Conservation (phyloP, 495 filamentous ascomycete genomes). For the Penicillium tannophilum region DNA sequence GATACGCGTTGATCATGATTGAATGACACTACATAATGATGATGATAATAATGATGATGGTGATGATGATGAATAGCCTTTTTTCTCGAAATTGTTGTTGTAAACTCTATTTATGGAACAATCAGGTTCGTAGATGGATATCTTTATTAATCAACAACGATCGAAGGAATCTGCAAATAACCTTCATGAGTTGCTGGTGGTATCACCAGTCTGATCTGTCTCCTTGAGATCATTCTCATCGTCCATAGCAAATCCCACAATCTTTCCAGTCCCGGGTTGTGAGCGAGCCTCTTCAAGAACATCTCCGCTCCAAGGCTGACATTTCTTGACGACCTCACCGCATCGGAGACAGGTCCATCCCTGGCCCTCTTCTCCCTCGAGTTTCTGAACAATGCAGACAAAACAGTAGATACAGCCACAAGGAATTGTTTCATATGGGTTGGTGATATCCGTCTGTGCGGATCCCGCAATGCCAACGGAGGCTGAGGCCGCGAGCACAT, state of each 20-base stretch:
- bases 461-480: conserved; percentile 79
- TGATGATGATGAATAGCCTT: too few species aligned
- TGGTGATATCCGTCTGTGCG: conserved; percentile 91
- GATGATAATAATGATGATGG: too few species aligned
- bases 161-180: neutral
- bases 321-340: conserved; percentile 82
- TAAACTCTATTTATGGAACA: neutral
- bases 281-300: conserved; percentile 62
- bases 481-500: conserved; percentile 63
- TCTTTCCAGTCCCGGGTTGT: conserved; percentile 57
- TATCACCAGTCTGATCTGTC: neutral
- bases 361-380: conserved; percentile 93
- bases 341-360: conserved; percentile 96
- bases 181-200: neutral
- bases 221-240: conserved; percentile 18
- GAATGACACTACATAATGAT: neutral
- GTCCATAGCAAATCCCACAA: conserved; percentile 70
- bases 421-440: conserved; percentile 89
- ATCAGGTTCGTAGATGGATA: neutral
- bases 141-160: neutral
- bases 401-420: conserved; percentile 97
- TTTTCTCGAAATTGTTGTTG: too few species aligned
- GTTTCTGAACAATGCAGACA: conserved; percentile 86
- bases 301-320: conserved; percentile 91
- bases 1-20: conserved; percentile 1